Percentiles rank a stretch among this genome's conserved stretches.
Evolutionary conservation across 2,329 filamentous ascomycete genomes (phyloP).

Genomic region (Rachicladosporium sp.): DNA sequence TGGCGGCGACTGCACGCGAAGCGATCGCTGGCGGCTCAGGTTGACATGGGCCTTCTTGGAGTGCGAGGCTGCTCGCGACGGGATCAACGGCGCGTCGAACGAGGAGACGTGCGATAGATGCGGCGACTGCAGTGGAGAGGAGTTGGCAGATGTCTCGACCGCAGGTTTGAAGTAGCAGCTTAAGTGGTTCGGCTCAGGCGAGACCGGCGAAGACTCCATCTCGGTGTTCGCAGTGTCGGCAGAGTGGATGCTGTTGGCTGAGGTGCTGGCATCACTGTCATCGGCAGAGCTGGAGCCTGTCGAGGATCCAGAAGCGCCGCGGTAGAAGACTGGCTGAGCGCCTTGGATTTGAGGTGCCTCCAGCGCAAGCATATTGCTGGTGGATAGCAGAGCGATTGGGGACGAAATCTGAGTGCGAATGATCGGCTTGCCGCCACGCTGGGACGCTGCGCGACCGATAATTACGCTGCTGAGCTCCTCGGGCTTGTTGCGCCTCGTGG

Average conservation of each 20-base stretch:
- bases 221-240: constrained; percentile 56
- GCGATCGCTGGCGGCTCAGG: constrained; percentile 55
- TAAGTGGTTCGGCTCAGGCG: constrained; percentile 43
- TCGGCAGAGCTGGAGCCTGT: constrained; percentile 52
- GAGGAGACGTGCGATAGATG: constrained; percentile 42
- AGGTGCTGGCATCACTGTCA: constrained; percentile 54
- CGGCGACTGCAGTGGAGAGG: constrained; percentile 34
- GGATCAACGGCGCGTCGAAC: constrained; percentile 53
- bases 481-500: constrained; percentile 54
- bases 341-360: constrained; percentile 68
- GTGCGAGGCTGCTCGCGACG: constrained; percentile 69
- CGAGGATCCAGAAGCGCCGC: constrained; percentile 24
- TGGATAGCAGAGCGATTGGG: constrained; percentile 77
- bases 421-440: constrained; percentile 34
- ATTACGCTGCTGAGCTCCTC: constrained; percentile 21
- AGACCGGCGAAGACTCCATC: constrained; percentile 39
- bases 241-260: constrained; percentile 37
- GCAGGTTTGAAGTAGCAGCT: constrained; percentile 47
- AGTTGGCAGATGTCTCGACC: constrained; percentile 15
- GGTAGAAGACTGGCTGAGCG: constrained; percentile 16
- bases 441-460: constrained; percentile 32
- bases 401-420: constrained; percentile 69
- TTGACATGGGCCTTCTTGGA: constrained; percentile 77
- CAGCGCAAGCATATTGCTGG: constrained; percentile 92
- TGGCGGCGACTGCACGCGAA: constrained; percentile 30